These are phyloP conservation scores for Trichoderma asperelloides DNA, from an alignment of 495 filamentous ascomycete species.

Conservation along the genomic window DNA sequence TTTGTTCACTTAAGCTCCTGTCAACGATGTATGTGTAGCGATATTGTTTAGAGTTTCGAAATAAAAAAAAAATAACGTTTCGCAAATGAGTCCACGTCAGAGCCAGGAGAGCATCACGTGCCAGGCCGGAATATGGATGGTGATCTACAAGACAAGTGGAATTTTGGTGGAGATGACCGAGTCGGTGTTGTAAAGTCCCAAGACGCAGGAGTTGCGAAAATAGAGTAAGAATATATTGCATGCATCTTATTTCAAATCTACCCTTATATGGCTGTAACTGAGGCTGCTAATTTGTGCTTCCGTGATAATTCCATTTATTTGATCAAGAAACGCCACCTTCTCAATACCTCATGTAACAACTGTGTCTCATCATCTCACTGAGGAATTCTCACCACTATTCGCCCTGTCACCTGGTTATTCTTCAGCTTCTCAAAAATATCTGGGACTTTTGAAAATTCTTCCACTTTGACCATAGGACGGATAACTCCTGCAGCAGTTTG, in stretches of 20 bases:
- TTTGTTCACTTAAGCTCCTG: background rate
- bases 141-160: background rate
- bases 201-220: background rate
- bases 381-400: conserved; percentile 9
- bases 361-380: background rate
- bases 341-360: background rate
- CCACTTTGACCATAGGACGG: background rate
- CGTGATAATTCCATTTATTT: background rate
- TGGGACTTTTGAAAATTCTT: background rate
- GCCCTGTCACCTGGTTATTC: background rate
- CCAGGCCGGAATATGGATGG: background rate
- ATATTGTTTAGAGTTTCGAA: no score
- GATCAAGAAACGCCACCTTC: background rate
- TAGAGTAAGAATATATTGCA: no score
- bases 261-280: no score
- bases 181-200: background rate
- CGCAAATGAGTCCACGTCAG: background rate
- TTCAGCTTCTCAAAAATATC: conserved; percentile 3
- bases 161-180: background rate
- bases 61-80: no score
- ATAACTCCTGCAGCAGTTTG: background rate
- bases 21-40: no score
- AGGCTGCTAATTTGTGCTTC: no score
- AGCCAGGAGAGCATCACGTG: background rate
- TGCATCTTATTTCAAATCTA: no score